Evolutionary conservation across 345 rosid genomes (phyloP).

Genomic region (Eucalyptus tenuipes): DNA sequence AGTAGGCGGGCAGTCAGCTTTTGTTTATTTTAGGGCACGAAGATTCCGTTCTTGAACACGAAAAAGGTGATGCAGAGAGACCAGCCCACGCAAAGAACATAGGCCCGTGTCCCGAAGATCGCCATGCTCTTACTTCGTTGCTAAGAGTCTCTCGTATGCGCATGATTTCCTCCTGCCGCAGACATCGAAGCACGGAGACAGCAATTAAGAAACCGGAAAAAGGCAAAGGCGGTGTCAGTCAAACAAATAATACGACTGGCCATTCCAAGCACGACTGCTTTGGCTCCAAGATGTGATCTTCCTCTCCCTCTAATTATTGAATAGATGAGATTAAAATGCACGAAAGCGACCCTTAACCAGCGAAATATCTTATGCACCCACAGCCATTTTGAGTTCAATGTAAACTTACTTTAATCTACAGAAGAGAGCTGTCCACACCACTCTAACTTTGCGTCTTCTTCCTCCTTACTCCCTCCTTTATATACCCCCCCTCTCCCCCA

Average conservation of each 20-base stretch:
- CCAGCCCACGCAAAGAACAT: background rate
- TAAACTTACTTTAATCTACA: background rate
- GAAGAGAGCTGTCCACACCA: background rate
- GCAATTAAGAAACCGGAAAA: background rate
- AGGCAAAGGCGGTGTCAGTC: background rate
- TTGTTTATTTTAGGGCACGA: background rate
- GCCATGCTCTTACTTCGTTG: background rate
- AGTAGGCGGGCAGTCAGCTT: background rate
- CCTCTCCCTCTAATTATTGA: background rate
- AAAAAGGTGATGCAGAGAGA: background rate
- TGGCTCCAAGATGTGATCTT: background rate
- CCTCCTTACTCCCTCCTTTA: slow-evolving; percentile 14
- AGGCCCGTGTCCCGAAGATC: background rate
- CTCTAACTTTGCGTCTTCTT: background rate
- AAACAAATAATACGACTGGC: background rate
- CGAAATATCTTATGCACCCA: background rate
- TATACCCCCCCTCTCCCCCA: slow-evolving; percentile 3
- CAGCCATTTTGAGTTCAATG: background rate
- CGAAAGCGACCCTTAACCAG: background rate
- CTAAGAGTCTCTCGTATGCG: background rate
- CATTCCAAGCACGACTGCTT: background rate
- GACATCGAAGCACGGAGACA: background rate
- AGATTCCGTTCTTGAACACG: background rate
- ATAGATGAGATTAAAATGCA: background rate
- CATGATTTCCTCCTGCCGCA: background rate